Conservation (phyloP, 2,329 filamentous ascomycete species). For the Pezicula carpinea region DNA sequence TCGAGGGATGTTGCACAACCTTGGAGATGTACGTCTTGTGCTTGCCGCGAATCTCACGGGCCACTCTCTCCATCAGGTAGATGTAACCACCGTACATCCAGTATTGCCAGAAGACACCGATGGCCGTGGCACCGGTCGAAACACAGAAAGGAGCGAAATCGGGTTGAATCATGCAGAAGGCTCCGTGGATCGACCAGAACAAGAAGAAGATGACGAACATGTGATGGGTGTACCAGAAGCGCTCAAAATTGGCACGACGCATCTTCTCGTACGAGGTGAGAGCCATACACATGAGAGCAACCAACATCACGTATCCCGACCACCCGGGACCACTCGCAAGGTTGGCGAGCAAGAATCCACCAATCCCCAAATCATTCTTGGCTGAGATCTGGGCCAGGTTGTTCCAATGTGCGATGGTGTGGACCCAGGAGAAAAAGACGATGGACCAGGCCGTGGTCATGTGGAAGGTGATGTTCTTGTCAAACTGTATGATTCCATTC, state of each 20-base stretch:
- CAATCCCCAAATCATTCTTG: conserved; percentile 72
- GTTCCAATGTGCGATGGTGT: conserved; percentile 83
- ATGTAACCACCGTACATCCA: conserved; percentile 81
- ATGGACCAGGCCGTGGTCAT: conserved; percentile 83
- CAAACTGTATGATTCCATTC: conserved; percentile 82
- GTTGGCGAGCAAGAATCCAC: conserved; percentile 73
- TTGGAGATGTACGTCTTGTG: conserved; percentile 86
- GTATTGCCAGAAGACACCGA: conserved; percentile 84
- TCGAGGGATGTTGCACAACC: conserved; percentile 84
- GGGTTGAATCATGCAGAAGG: conserved; percentile 86
- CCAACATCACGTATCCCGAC: conserved; percentile 82
- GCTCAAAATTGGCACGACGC: conserved; percentile 76
- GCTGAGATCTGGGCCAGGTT: conserved; percentile 75
- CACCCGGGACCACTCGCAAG: conserved; percentile 77
- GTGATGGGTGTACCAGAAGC: conserved; percentile 89
- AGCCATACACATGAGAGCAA: conserved; percentile 73
- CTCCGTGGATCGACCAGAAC: conserved; percentile 86
- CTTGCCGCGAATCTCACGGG: conserved; percentile 71
- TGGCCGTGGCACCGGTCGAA: conserved; percentile 57
- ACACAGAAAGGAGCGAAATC: conserved; percentile 76
- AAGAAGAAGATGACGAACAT: conserved; percentile 85
- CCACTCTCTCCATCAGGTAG: conserved; percentile 75
- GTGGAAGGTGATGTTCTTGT: conserved; percentile 87
- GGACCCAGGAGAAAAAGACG: conserved; percentile 82
- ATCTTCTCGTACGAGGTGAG: conserved; percentile 73